Conservation (phyloP, 805 yeast species). For the Tanozyma kutaoensis region DNA sequence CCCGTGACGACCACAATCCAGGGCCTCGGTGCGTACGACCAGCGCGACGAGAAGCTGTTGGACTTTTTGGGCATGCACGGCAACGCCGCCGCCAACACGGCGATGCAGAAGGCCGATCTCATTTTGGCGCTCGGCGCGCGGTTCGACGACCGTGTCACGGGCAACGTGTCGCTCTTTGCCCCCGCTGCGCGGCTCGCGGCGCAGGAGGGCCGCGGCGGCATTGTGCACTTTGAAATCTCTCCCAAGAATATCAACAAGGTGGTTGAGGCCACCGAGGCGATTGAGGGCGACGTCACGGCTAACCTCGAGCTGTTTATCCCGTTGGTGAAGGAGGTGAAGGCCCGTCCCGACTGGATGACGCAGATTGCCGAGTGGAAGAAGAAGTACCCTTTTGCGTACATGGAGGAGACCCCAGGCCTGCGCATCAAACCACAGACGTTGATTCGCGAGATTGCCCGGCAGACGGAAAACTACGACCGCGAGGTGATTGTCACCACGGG, state of each 20-base stretch:
- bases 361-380: slow-evolving; percentile 71
- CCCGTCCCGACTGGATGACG: slow-evolving; percentile 71
- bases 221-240: slow-evolving; percentile 87
- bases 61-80: slow-evolving; percentile 99
- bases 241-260: slow-evolving; percentile 98
- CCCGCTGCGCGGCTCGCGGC: slow-evolving; percentile 91
- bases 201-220: slow-evolving; percentile 82
- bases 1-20: slow-evolving; percentile 96
- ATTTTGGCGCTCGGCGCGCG: slow-evolving; percentile 94
- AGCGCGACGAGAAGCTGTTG: slow-evolving; percentile 75
- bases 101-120: slow-evolving; percentile 88
- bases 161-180: slow-evolving; percentile 75
- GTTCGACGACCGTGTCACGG: slow-evolving; percentile 97
- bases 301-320: slow-evolving; percentile 69
- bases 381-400: slow-evolving; percentile 76
- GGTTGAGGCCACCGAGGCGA: slow-evolving; percentile 89
- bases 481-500: slow-evolving; percentile 91
- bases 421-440: slow-evolving; percentile 89
- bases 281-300: slow-evolving; percentile 88
- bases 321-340: slow-evolving; percentile 44
- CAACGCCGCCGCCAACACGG: slow-evolving; percentile 84
- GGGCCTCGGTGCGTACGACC: slow-evolving; percentile 91
- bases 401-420: slow-evolving; percentile 66
- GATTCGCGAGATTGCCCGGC: slow-evolving; percentile 61
- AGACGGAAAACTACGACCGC: slow-evolving; percentile 48